These are phyloP conservation scores for Candida hungchunana DNA, from an alignment of 805 yeast genomes.

Conservation along the genomic window DNA sequence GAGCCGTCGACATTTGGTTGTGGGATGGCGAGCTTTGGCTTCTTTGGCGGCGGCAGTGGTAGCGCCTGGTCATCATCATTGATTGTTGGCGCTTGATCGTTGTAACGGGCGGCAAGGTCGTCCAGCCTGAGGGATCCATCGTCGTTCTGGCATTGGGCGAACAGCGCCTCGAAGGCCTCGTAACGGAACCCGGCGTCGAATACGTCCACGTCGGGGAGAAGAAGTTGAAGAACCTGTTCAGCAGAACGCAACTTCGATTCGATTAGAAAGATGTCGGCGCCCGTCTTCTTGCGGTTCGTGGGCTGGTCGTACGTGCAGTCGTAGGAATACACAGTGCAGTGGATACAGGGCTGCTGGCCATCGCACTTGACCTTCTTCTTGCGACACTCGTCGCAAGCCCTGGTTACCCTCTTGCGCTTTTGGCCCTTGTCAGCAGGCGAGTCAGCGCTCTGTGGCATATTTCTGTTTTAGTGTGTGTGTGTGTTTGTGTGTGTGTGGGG, in stretches of 20 bases:
- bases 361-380: slow-evolving; percentile 77
- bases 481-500: neutral
- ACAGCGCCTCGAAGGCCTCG: slow-evolving; percentile 21
- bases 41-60: too few species aligned
- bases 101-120: slow-evolving; percentile 13
- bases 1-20: slow-evolving; percentile 36
- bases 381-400: slow-evolving; percentile 76
- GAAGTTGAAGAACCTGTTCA: slow-evolving; percentile 30
- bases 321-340: slow-evolving; percentile 76
- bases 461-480: too few species aligned
- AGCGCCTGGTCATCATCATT: too few species aligned
- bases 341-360: slow-evolving; percentile 73
- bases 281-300: slow-evolving; percentile 39
- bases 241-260: slow-evolving; percentile 34
- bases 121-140: slow-evolving; percentile 2
- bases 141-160: slow-evolving; percentile 1
- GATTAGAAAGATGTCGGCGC: slow-evolving; percentile 28
- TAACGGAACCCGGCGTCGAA: slow-evolving; percentile 29
- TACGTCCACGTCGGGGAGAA: slow-evolving; percentile 39
- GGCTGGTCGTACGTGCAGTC: slow-evolving; percentile 78
- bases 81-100: slow-evolving; percentile 5
- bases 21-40: slow-evolving; percentile 16
- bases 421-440: slow-evolving; percentile 18
- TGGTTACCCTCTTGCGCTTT: slow-evolving; percentile 60
- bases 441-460: neutral